phyloP scores from a whole-genome alignment of 441 rosid genomes.

The Omphalea diandra region DNA sequence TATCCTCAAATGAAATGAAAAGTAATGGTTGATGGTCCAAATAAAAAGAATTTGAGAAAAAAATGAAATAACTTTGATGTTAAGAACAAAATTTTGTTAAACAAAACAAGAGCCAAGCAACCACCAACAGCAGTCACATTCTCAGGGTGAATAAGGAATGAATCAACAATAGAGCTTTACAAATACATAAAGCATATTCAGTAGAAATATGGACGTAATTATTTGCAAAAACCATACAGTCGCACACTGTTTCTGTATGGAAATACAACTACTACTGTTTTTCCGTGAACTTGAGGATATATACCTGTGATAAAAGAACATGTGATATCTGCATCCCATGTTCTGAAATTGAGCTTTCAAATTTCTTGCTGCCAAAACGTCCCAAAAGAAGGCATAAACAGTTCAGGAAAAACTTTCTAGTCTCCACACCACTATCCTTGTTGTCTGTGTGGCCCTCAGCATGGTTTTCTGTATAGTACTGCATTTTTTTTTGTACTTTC shows the following conservation, averaged over 20 bases:
- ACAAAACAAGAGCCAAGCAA: background rate
- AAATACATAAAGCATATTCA: constrained; percentile 7
- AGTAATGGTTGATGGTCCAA: no score
- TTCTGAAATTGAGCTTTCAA: constrained; percentile 54
- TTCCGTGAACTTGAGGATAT: constrained; percentile 18
- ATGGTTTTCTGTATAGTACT: constrained; percentile 61
- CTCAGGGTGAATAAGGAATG: background rate
- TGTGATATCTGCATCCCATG: constrained; percentile 67
- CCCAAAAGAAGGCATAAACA: constrained; percentile 94
- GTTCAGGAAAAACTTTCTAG: constrained; percentile 74
- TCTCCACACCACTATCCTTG: constrained; percentile 56
- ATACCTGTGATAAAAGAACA: constrained; percentile 74
- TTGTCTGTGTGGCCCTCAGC: constrained; percentile 43
- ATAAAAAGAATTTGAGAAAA: no score
- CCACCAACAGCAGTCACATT: background rate
- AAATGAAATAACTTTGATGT: no score
- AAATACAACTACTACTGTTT: background rate
- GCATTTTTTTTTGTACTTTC: constrained; percentile 30
- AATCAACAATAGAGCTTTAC: constrained; percentile 3
- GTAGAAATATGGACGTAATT: background rate
- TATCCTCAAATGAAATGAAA: no score
- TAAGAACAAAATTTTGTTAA: no score
- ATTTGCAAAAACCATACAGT: constrained; percentile 3
- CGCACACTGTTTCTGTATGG: background rate
- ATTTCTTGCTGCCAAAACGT: constrained; percentile 65